Evolutionary conservation across 78 protist genomes (phyloP).

Genomic region (Fonticula alba): DNA sequence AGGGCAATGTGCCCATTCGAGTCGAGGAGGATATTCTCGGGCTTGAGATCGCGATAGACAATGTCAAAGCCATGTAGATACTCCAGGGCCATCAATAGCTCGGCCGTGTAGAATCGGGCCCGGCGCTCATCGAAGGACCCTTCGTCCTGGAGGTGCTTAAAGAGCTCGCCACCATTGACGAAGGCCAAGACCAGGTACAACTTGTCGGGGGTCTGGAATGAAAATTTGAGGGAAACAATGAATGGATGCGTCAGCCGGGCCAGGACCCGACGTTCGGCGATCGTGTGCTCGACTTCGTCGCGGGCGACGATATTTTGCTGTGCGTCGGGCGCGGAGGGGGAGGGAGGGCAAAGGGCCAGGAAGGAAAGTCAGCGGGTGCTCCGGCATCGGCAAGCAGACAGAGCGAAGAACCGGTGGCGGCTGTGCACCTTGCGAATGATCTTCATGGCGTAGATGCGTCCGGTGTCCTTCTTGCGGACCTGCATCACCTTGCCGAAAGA

Average conservation of each 20-base stretch:
- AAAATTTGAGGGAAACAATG: constrained; percentile 59
- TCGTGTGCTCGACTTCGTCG: constrained; percentile 73
- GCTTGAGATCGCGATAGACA: constrained; percentile 66
- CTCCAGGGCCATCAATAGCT: constrained; percentile 52
- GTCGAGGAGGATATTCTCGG: constrained; percentile 60
- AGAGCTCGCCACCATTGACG: constrained; percentile 82
- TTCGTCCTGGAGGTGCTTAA: constrained; percentile 49
- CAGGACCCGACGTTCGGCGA: constrained; percentile 54
- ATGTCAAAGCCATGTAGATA: constrained; percentile 49
- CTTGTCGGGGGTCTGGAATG: constrained; percentile 73
- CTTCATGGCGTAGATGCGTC: constrained; percentile 40
- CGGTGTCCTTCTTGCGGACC: constrained; percentile 45
- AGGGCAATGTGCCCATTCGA: constrained; percentile 62
- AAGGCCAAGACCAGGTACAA: constrained; percentile 82
- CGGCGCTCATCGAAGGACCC: constrained; percentile 50
- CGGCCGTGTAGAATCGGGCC: constrained; percentile 58
- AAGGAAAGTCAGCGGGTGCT: no score
- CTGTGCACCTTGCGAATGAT: no score
- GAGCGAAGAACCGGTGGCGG: no score
- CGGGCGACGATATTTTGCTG: constrained; percentile 44
- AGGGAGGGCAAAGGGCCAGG: no score
- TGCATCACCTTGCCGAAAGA: constrained; percentile 62
- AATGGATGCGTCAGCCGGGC: constrained; percentile 49
- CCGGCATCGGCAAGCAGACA: no score
- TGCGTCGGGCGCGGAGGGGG: no score